Conservation (phyloP, 2,329 filamentous ascomycete genomes). For the Paecilomyces sp. region DNA sequence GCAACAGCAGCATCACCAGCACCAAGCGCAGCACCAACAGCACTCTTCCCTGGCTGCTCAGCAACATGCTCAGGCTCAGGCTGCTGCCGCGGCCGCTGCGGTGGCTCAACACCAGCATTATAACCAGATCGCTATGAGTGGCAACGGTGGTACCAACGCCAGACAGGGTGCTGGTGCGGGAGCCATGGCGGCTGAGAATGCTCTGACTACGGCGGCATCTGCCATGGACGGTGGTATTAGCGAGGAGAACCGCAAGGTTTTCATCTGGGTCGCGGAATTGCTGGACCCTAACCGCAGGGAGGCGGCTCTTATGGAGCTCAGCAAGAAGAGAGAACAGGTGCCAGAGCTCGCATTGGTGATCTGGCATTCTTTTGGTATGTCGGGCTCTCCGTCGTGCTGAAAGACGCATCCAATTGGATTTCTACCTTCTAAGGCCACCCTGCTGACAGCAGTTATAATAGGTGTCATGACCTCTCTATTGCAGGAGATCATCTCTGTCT, state of each 20-base stretch:
- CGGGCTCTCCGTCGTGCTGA: neutral
- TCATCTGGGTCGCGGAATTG: slow-evolving; percentile 86
- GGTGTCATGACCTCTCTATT: slow-evolving; percentile 97
- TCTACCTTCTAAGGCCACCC: slow-evolving; percentile 7
- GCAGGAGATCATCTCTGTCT: slow-evolving; percentile 98
- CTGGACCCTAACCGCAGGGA: slow-evolving; percentile 82
- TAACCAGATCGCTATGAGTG: slow-evolving; percentile 63
- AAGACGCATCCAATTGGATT: neutral
- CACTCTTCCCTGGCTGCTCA: slow-evolving; percentile 40
- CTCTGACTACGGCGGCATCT: slow-evolving; percentile 23
- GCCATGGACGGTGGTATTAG: slow-evolving; percentile 61
- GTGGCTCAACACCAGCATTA: slow-evolving; percentile 52
- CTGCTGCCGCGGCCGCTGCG: slow-evolving; percentile 33
- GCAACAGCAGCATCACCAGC: slow-evolving; percentile 27
- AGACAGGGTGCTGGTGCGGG: slow-evolving; percentile 24
- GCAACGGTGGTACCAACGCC: slow-evolving; percentile 43
- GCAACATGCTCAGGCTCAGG: slow-evolving; percentile 50
- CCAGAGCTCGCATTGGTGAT: slow-evolving; percentile 92
- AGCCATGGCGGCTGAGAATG: slow-evolving; percentile 38
- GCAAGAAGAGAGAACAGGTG: slow-evolving; percentile 97
- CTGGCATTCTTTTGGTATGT: slow-evolving; percentile 94
- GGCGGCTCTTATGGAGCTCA: slow-evolving; percentile 85
- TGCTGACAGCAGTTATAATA: slow-evolving; percentile 33
- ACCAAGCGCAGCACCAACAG: slow-evolving; percentile 33
- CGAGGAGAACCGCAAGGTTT: slow-evolving; percentile 88